Evolutionary conservation across 345 rosid species (phyloP), one percentile per base, ranked within the genome.

Genomic region (Aquilaria malaccensis): DNA sequence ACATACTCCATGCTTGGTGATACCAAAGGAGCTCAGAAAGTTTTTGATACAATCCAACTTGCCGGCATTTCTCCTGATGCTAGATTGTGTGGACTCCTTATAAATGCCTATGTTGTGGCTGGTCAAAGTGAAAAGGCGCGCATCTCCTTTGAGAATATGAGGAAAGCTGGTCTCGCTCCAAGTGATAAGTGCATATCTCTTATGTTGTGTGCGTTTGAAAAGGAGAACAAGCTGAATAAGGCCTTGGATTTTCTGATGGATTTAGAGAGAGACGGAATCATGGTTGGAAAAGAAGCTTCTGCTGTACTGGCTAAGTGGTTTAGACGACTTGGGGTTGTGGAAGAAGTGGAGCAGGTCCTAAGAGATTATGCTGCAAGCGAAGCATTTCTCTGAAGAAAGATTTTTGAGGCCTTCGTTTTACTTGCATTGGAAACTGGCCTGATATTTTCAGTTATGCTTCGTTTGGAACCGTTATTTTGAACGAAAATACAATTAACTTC

Each of bases 21-120:
- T 53, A 43, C 75, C 0, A 62, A 79, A 62, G 91, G 91, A 67
- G 92, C 98, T 65, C 92, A 92, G 66, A 80, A 96, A 68, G 79
- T 81, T 56, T 91, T 91, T 14, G 81, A 83, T 63, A 86, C 86
- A 31, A 76, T 83, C 76, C 98, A 88, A 61, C 64, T 81, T 33
- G 96, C 92, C 0, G 90, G 90, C 50, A 79, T 88, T 59, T 63
- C 83, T 65, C 98, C 96, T 0, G 92, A 92, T 59, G 79, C 58
- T n/a, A 84, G 71, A 70, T 51, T 81, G 3, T 88, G 98, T 14
- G 91, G 74, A 4, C 85, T 92, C 63, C 88, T 92, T 50, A 80
- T 92, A 62, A 92, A 88, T 58, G 91, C 93, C 6, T 86, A 88
- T 73, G 69, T 51, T 58, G 68, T 71, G 72, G 76, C 80, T 0